Evolutionary conservation across 495 filamentous ascomycete species (phyloP).

Genomic region (Aspergillus ostianus): DNA sequence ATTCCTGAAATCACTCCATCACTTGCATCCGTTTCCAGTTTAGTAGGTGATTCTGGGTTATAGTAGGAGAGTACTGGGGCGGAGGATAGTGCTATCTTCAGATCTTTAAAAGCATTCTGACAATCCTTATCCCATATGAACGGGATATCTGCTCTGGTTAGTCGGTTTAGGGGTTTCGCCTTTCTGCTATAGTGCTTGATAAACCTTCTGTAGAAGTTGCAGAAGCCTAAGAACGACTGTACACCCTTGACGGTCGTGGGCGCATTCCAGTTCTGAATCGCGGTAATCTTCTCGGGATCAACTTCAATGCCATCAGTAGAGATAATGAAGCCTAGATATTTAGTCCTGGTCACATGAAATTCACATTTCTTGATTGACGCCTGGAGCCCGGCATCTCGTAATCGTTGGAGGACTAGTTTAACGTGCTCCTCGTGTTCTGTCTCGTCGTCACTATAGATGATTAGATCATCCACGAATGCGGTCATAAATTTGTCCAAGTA

Average conservation of each 20-base stretch:
- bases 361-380: slow-evolving; percentile 1
- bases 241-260: neutral
- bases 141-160: neutral
- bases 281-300: neutral
- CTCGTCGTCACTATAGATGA: neutral
- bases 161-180: neutral
- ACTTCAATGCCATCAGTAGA: neutral
- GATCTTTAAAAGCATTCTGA: neutral
- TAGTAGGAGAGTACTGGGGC: neutral
- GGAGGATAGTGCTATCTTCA: neutral
- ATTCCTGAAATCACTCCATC: no score
- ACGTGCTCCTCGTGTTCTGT: neutral
- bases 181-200: neutral
- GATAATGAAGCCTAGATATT: neutral
- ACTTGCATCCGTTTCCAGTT: neutral
- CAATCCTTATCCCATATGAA: neutral
- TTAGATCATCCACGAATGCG: neutral
- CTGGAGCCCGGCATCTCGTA: neutral
- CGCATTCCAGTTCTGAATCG: neutral
- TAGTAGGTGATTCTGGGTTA: neutral
- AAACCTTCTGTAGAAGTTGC: neutral
- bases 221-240: neutral
- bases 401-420: neutral
- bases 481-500: neutral
- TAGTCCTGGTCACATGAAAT: slow-evolving; percentile 1